phyloP scores from a whole-genome alignment of 179 eudicot genomes.

The Beta corolliflora region DNA sequence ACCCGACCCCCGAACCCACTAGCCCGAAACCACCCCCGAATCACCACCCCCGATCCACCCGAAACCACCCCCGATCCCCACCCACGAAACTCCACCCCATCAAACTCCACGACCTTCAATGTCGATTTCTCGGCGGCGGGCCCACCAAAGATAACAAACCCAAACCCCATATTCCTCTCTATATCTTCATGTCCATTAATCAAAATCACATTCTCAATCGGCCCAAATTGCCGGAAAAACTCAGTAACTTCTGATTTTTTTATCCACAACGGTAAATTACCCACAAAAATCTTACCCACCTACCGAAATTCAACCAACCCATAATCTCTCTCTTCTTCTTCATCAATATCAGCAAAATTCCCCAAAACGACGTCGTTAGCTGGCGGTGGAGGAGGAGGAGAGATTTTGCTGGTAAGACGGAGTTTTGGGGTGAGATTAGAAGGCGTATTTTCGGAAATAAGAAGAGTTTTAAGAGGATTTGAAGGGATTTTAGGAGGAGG shows the following conservation, averaged over 20 bases:
- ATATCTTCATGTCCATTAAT: conserved; percentile 69
- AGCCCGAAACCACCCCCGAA: too few species aligned
- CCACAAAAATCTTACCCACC: conserved; percentile 81
- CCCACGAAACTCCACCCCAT: too few species aligned
- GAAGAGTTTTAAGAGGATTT: too few species aligned
- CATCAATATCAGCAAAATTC: not conserved
- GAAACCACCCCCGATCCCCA: too few species aligned
- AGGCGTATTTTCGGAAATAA: too few species aligned
- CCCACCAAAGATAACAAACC: conserved; percentile 75
- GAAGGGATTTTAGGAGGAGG: too few species aligned
- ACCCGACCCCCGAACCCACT: too few species aligned
- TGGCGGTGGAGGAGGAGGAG: conserved; percentile 8
- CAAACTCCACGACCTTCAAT: conserved; percentile 67
- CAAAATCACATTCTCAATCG: conserved; percentile 69
- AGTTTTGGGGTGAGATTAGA: too few species aligned
- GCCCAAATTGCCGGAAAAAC: conserved; percentile 63
- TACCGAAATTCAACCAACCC: conserved; percentile 46
- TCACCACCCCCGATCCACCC: too few species aligned
- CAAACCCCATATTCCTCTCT: conserved; percentile 82
- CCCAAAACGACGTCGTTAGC: conserved; percentile 9
- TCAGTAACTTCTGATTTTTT: conserved; percentile 50
- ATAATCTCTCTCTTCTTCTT: not conserved
- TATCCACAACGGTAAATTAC: conserved; percentile 79
- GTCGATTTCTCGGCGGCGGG: conserved; percentile 56
- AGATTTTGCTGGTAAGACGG: too few species aligned